Conservation (phyloP, 306 rosid species). For the Sicyos edulis region DNA sequence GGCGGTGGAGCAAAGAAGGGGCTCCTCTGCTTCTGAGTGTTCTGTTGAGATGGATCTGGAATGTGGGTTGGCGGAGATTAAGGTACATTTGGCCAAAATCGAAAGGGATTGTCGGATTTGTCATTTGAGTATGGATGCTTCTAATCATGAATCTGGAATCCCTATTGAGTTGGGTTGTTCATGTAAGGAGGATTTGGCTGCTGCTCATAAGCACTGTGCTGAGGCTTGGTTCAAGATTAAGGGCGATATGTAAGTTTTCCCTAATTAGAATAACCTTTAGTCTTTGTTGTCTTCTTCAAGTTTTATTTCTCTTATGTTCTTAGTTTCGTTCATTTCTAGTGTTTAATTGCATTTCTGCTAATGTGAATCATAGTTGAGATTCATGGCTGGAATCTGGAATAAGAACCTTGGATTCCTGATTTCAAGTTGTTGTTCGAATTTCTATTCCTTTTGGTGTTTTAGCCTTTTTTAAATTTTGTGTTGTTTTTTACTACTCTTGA, state of each 20-base stretch:
- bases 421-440: neutral
- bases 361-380: neutral
- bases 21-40: slow-evolving; percentile 45
- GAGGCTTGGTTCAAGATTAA: slow-evolving; percentile 97
- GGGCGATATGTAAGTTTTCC: slow-evolving; percentile 69
- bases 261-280: neutral
- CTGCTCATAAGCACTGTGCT: slow-evolving; percentile 90
- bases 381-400: neutral
- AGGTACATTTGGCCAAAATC: slow-evolving; percentile 50
- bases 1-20: slow-evolving; percentile 34
- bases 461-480: neutral
- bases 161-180: slow-evolving; percentile 85
- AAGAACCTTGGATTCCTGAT: neutral
- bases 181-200: slow-evolving; percentile 90
- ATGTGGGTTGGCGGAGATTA: slow-evolving; percentile 37
- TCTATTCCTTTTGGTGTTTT: neutral
- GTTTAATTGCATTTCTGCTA: neutral
- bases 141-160: slow-evolving; percentile 70
- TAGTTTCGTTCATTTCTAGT: neutral
- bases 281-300: neutral
- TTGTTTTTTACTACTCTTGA: slow-evolving; percentile 8
- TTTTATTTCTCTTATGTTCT: neutral
- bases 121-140: slow-evolving; percentile 63
- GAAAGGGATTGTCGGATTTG: slow-evolving; percentile 88
- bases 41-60: slow-evolving; percentile 71